Base-by-base conservation (phyloP, 169 alveolate species). In the Babesia ovata region DNA sequence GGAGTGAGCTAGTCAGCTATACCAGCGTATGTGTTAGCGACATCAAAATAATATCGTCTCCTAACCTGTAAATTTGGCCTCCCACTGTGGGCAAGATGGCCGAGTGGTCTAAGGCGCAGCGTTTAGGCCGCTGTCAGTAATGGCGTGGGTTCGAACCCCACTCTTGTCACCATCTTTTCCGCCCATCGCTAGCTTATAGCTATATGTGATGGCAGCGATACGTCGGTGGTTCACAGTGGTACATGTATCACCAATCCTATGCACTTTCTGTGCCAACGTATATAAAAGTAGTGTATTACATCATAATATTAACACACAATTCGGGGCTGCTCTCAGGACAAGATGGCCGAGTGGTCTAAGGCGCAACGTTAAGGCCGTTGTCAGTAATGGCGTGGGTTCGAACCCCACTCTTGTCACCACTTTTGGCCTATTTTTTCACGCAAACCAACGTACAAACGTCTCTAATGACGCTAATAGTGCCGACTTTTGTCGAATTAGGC, bases 121-220 rank as follows among this genome's bases (percentile, higher is more conserved):
- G 98, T 97, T 96, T 87, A 97, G 99, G 99, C 98, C 98, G 98
- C 95, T 92, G 98, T 97, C 98, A 97, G 99, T 85, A 95, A 96
- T 98, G 99, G 99, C 99, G 99, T 95, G 99, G 99, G 99, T 97
- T 97, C 99, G 98, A 97, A 97, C 97, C 99, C 99, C 99, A 95
- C 99, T 89, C 95, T 95, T 92, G 98, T 95, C 99, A 96, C 74
- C 65, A 53, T n/a, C 33, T 71, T 67, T 54, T 50, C 16, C 46
- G 39, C 39, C 10, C 39, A 33, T 6, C 39, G 39, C 39, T 6
- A 6, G 39, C 39, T 33, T 33, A 33, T 33, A 6, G 39, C 39
- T 33, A 33, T 33, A 33, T 33, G 39, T 33, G 2, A 4, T 6
- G 39, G 39, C 39, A 33, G 39, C 39, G 39, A 33, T 6, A 6